A percentile compares a stretch with the other conserved stretches of the same genome.
Conservation (phyloP, 164 flowering plant species). For the Annona cherimola region DNA sequence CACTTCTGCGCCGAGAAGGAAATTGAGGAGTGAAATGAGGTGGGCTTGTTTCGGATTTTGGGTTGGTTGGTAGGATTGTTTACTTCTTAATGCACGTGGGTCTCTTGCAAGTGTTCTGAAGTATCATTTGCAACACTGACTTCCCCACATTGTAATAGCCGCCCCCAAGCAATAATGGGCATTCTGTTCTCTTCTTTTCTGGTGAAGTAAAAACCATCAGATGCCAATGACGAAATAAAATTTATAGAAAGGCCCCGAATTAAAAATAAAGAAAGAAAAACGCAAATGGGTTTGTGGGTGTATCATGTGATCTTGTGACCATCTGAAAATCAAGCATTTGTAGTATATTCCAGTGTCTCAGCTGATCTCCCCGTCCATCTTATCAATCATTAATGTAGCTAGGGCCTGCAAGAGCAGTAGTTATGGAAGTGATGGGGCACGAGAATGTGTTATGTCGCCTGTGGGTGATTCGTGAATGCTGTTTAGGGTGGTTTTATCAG, state of each 20-base stretch:
- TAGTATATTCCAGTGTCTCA: neutral
- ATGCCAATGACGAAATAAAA: neutral
- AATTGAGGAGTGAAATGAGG: conserved; percentile 8
- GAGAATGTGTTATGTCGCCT: too few species aligned
- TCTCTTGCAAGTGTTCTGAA: neutral
- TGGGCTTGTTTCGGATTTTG: conserved; percentile 5
- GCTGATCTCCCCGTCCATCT: neutral
- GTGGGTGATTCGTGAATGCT: too few species aligned
- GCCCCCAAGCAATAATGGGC: neutral
- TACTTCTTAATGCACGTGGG: neutral
- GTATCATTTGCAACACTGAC: conserved; percentile 13
- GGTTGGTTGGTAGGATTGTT: neutral
- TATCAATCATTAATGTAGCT: too few species aligned
- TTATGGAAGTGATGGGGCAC: too few species aligned
- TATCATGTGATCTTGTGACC: conserved; percentile 18
- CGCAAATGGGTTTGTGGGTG: conserved; percentile 12
- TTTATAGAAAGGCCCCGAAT: neutral
- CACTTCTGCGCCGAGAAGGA: conserved; percentile 2
- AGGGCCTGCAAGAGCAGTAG: too few species aligned
- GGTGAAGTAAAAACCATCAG: neutral
- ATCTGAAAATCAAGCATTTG: conserved; percentile 5
- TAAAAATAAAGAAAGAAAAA: neutral
- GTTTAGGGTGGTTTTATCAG: too few species aligned
- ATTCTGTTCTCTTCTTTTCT: neutral
- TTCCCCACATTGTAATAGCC: neutral